These are phyloP conservation scores for Rhodotorula sp. DNA, from an alignment of 1,284 basidiomycete species.

Conservation along the genomic window DNA sequence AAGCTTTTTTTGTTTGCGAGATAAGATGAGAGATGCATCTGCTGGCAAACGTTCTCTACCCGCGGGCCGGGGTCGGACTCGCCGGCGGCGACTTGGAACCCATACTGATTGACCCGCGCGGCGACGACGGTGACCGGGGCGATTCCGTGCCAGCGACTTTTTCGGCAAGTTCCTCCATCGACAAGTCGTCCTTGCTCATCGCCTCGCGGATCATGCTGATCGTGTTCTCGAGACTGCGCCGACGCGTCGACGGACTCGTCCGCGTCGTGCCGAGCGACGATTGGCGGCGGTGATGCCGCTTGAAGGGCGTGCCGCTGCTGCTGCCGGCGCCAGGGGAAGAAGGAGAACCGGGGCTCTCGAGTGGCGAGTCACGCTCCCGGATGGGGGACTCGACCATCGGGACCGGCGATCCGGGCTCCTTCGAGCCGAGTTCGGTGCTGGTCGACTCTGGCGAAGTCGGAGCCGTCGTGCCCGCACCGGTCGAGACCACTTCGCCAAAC, in stretches of 20 bases:
- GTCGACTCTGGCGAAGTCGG: constrained; percentile 27
- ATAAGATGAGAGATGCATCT: too few species aligned
- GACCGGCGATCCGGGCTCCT: constrained; percentile 39
- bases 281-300: constrained; percentile 77
- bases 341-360: constrained; percentile 5
- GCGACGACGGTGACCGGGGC: constrained; percentile 32
- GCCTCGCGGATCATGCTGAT: constrained; percentile 79
- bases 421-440: constrained; percentile 1
- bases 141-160: constrained; percentile 39
- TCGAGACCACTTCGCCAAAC: constrained; percentile 42
- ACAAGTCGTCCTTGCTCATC: constrained; percentile 39
- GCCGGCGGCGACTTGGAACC: constrained; percentile 25
- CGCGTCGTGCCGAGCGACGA: constrained; percentile 93
- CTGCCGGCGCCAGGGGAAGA: constrained; percentile 19
- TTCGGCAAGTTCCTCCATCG: constrained; percentile 42
- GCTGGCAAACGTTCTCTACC: too few species aligned
- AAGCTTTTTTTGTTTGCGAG: too few species aligned
- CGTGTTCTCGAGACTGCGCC: constrained; percentile 91
- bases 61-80: constrained; percentile 25
- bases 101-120: constrained; percentile 32
- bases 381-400: constrained; percentile 16
- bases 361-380: constrained; percentile 19
- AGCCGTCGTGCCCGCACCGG: constrained; percentile 18
- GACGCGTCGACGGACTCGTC: constrained; percentile 88
- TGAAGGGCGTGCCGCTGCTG: constrained; percentile 55